Evolutionary conservation across 2,329 filamentous ascomycete genomes (phyloP), one percentile per base, ranked within the genome.

Genomic region (Curvularia spicifera): DNA sequence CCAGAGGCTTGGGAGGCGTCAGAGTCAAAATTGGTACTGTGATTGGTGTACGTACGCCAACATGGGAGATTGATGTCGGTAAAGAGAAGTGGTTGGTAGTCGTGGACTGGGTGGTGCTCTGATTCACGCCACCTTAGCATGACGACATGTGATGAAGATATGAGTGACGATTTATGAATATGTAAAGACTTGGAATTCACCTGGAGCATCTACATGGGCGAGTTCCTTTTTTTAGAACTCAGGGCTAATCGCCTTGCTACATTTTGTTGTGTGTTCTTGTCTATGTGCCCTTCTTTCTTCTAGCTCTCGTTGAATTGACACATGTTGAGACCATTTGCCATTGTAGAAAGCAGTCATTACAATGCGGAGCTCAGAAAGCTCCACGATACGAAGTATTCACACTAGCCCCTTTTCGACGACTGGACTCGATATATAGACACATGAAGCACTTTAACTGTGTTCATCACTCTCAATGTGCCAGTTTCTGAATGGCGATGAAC

Each of bases 101-200:
- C 46, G 78, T 80, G 22, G 79, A 81, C 51, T 82, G 80, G 80
- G 57, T 64, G 18, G 53, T 73, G 35, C 26, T 72, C 6, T 70
- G 54, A 65, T 51, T n/a, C 2, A 53, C 10, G 3, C 20, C 3
- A 3, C 13, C 18, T 6, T 43, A 18, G 4, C 20, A 45, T 2
- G 18, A 35, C n/a, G 31, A 22, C 8, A 31, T 35, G 28, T 40
- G 57, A 37, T 44, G 61, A 61, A 18, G 35, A 53, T 53, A 59
- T 54, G 56, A 56, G 4, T 56, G 22, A 67, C 33, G 56, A 62
- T 2, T n/a, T 42, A 56, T 18, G 43, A 58, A n/a, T 13, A 29
- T n/a, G 22, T 15, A n/a, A 37, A 3, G 15, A 37, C 15, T 37
- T 37, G 13, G 15, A 37, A 37, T n/a, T 37, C 6, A 37, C n/a